phyloP scores from a whole-genome alignment of 2,329 filamentous ascomycete species.

The Cercospora citrullina region DNA sequence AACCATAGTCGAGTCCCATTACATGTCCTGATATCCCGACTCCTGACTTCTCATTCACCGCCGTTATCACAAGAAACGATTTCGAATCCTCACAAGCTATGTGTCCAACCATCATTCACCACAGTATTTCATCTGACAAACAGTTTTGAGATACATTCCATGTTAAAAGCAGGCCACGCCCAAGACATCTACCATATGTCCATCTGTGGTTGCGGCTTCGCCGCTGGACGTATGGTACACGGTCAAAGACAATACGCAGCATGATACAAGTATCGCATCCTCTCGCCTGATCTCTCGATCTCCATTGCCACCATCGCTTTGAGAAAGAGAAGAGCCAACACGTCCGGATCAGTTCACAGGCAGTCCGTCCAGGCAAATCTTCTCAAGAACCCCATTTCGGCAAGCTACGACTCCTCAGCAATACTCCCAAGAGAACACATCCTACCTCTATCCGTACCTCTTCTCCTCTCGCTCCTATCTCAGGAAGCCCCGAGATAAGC shows the following conservation, averaged over 20 bases:
- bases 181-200: neutral
- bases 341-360: neutral
- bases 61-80: neutral
- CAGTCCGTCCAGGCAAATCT: neutral
- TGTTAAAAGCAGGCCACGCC: neutral
- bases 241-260: neutral
- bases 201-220: neutral
- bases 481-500: neutral
- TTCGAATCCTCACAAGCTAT: neutral
- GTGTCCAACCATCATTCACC: neutral
- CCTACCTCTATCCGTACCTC: neutral
- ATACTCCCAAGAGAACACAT: neutral
- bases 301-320: neutral
- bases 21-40: neutral
- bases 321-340: neutral
- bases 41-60: neutral
- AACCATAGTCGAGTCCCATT: neutral
- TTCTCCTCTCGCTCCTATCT: neutral
- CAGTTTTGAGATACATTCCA: neutral
- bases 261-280: neutral
- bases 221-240: conserved; percentile 1
- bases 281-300: neutral
- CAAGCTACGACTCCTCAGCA: neutral
- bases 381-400: neutral
- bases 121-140: neutral